Conservation (phyloP, 176 grass and related monocot genomes). For the Sorghum bicolor region DNA sequence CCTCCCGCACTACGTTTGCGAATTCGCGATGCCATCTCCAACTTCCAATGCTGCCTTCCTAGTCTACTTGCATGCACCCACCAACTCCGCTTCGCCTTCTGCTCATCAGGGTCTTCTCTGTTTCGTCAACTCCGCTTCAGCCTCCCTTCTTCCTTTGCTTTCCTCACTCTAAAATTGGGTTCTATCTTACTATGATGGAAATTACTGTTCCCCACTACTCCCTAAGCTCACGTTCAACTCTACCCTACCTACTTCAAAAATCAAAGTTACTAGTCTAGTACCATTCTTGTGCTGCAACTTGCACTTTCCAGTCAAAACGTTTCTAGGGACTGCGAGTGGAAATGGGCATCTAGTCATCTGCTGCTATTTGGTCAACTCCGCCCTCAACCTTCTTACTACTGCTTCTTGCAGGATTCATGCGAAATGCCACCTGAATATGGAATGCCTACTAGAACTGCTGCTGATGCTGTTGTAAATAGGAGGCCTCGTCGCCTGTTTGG, state of each 20-base stretch:
- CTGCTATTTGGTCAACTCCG: constrained; percentile 22
- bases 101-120: neutral
- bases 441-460: neutral
- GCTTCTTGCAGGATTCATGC: constrained; percentile 40
- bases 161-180: neutral
- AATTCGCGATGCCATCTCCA: neutral
- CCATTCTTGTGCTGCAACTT: neutral
- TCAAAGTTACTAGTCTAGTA: too few relatives aligned
- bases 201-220: neutral
- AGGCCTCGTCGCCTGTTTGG: constrained; percentile 35
- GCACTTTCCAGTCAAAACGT: constrained; percentile 2
- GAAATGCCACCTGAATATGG: constrained; percentile 33
- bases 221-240: neutral
- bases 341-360: neutral
- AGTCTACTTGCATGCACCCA: neutral
- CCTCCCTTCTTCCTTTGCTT: neutral
- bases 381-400: neutral
- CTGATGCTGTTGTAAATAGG: constrained; percentile 21
- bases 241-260: too few relatives aligned
- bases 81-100: neutral
- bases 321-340: too few relatives aligned
- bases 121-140: neutral
- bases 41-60: neutral
- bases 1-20: too few relatives aligned
- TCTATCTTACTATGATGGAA: neutral